phyloP scores from a whole-genome alignment of 1,284 basidiomycete genomes.

The Puccinia hordei region DNA sequence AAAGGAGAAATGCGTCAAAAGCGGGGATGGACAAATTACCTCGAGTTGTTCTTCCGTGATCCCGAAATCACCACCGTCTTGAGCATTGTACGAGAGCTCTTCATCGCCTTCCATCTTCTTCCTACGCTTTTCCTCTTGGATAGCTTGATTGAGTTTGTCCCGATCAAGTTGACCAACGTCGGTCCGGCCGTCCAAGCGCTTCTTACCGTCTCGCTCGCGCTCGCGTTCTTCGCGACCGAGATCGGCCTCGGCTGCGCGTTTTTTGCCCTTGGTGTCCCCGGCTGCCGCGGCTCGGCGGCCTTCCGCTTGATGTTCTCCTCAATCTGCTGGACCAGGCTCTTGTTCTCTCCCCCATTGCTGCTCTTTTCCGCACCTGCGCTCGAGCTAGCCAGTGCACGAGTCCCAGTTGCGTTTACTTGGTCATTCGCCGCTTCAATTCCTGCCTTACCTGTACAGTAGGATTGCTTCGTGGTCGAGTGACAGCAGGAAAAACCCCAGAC shows the following conservation, averaged over 20 bases:
- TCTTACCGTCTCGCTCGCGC: slow-evolving; percentile 59
- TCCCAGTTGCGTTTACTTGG: slow-evolving; percentile 68
- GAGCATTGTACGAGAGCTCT: slow-evolving; percentile 62
- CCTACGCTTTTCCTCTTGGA: slow-evolving; percentile 78
- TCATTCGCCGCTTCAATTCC: slow-evolving; percentile 72
- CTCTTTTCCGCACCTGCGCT: slow-evolving; percentile 51
- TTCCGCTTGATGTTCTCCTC: slow-evolving; percentile 55
- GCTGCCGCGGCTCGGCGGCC: slow-evolving; percentile 40
- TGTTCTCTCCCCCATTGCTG: slow-evolving; percentile 46
- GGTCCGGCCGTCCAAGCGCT: slow-evolving; percentile 59
- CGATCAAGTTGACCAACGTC: slow-evolving; percentile 73
- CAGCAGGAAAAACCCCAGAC: slow-evolving; percentile 95
- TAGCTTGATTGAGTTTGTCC: slow-evolving; percentile 68
- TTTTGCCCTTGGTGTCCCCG: slow-evolving; percentile 36
- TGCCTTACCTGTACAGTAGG: slow-evolving; percentile 88
- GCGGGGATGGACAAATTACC: slow-evolving; percentile 64
- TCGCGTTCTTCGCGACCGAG: slow-evolving; percentile 54
- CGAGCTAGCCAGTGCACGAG: slow-evolving; percentile 64
- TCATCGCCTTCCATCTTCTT: slow-evolving; percentile 65
- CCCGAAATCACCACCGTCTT: slow-evolving; percentile 60
- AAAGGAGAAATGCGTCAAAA: slow-evolving; percentile 57
- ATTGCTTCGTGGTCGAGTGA: slow-evolving; percentile 79
- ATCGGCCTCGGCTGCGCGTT: slow-evolving; percentile 47
- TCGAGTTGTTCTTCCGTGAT: slow-evolving; percentile 63
- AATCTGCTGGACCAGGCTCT: slow-evolving; percentile 60